Evolutionary conservation across 768 basidiomycete species (phyloP).

Genomic region (Rhodosporidiobolus sp.): DNA sequence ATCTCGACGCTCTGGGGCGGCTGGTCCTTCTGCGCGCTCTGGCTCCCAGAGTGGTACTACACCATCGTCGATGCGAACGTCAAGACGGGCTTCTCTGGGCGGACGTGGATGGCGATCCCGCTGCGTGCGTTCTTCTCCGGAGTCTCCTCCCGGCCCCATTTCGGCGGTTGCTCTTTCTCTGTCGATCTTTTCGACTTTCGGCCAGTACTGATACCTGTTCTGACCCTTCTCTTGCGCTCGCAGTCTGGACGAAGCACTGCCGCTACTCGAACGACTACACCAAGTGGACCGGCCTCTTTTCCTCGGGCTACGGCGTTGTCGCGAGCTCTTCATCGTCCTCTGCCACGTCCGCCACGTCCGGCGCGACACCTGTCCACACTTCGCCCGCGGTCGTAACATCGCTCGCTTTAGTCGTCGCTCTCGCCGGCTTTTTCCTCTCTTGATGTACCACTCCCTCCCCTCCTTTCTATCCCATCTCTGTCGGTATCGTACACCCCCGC

Average conservation of each 20-base stretch:
- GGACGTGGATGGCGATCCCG: conserved; percentile 26
- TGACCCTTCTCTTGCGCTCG: not conserved
- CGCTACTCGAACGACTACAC: conserved; percentile 9
- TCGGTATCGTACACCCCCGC: not conserved
- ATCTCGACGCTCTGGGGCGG: conserved; percentile 14
- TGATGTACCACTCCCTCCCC: too few species aligned
- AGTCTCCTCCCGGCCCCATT: too few species aligned
- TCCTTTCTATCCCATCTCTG: too few species aligned
- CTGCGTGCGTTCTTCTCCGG: conserved; percentile 9
- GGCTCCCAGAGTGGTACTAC: conserved; percentile 12
- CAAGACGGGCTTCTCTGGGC: conserved; percentile 1
- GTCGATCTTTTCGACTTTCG: too few species aligned
- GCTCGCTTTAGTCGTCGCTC: too few species aligned
- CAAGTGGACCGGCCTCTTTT: conserved; percentile 22
- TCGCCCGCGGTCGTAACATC: too few species aligned
- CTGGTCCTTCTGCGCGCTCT: conserved; percentile 29
- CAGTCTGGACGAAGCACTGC: conserved; percentile 35
- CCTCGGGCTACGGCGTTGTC: conserved; percentile 17
- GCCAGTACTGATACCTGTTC: not conserved
- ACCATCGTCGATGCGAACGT: conserved; percentile 13
- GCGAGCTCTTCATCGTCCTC: not conserved
- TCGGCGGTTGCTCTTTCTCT: not conserved
- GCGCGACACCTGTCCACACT: not conserved
- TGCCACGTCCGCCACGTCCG: not conserved
- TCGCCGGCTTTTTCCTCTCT: not conserved